Evolutionary conservation across 202 grass and related monocot genomes (phyloP), one percentile per base, ranked within the genome.

Genomic region (Setaria viridis): DNA sequence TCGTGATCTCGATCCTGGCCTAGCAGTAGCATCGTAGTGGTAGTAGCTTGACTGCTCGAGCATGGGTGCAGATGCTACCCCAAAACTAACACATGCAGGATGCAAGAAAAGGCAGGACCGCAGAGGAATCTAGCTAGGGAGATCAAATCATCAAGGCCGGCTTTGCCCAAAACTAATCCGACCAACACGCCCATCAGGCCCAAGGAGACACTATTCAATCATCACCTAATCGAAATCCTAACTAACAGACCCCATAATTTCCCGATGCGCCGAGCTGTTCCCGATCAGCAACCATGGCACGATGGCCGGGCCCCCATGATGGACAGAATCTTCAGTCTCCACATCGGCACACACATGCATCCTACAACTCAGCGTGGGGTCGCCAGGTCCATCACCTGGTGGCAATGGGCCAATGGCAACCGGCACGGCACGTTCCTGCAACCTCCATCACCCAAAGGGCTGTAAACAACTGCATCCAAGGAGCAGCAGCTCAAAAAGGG

Each of bases 241-340:
- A 88, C 46, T 76, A 72, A 88, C 69, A 21, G 60, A 84, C 33
- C 13, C 67, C 70, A 50, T 0, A 5, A 47, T 46, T 76, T 88
- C 59, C 57, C 60, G 17, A 76, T 29, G n/a, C 49, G 10, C 42
- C 69, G 62, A 89, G 77, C 73, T 73, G 49, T 67, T 73, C 41
- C 73, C 60, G 15, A 83, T 91, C 51, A 67, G 50, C 46, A 67
- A 13, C 85, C 78, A 72, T 49, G 45, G 70, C 39, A 2, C n/a
- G n/a, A 9, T 9, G 17, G 16, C 34, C 82, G 58, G 9, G 1
- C 55, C 19, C 19, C 86, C 86, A 64, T 48, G 14, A 83, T 35
- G 77, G 30, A 50, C 79, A 86, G 55, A 85, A 81, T 85, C 64
- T 85, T 80, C 60, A 77, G 49, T 72, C 63, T 77, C 74, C 43